Percentiles rank a stretch among this genome's conserved stretches.
These are phyloP conservation scores for Cairneyella variabilis DNA, from an alignment of 495 filamentous ascomycete species.

Conservation along the genomic window DNA sequence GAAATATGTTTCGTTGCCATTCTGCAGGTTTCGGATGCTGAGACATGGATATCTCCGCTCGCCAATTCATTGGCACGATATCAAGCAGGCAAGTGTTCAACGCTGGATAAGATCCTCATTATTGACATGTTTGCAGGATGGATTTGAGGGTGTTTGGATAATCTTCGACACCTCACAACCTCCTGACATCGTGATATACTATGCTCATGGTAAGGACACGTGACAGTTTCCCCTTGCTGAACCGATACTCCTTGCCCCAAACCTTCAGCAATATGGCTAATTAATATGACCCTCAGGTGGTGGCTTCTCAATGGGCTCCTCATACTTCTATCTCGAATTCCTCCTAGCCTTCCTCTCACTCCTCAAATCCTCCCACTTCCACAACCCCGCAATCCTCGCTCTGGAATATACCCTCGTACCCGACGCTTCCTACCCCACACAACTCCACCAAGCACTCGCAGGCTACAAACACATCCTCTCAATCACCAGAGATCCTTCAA, in stretches of 20 bases:
- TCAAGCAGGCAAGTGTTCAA: constrained; percentile 38
- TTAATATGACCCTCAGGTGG: constrained; percentile 43
- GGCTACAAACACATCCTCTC: constrained; percentile 65
- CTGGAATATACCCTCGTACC: constrained; percentile 79
- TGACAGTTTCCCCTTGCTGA: background rate
- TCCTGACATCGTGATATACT: constrained; percentile 70
- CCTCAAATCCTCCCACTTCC: constrained; percentile 53
- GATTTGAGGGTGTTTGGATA: constrained; percentile 60
- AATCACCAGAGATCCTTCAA: constrained; percentile 44
- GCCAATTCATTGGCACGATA: constrained; percentile 60
- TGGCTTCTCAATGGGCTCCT: constrained; percentile 73
- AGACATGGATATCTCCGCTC: constrained; percentile 59
- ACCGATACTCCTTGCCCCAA: background rate
- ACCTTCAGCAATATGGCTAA: background rate
- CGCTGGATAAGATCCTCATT: background rate
- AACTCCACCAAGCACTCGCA: constrained; percentile 58
- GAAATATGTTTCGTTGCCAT: constrained; percentile 66
- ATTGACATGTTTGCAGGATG: constrained; percentile 27
- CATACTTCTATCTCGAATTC: constrained; percentile 80
- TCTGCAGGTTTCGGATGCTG: constrained; percentile 67
- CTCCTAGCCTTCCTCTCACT: constrained; percentile 60
- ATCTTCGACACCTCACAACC: constrained; percentile 42
- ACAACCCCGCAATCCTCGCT: constrained; percentile 72
- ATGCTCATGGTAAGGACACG: constrained; percentile 58
- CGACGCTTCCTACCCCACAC: constrained; percentile 62